Evolutionary conservation across 169 alveolate genomes (phyloP).

Genomic region (Eimeria sp.): DNA sequence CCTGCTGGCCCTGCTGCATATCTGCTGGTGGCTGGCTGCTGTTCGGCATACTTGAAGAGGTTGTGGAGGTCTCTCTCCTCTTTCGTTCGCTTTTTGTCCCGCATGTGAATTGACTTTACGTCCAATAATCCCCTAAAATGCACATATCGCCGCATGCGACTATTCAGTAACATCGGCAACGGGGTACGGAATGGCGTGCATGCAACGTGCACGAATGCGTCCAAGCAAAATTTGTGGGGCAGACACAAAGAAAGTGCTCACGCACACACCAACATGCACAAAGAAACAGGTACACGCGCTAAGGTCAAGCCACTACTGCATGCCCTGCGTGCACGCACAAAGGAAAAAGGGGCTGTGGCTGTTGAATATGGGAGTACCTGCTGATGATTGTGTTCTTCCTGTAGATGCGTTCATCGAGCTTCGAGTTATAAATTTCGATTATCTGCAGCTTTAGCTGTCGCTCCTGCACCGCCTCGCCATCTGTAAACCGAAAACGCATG

Average conservation of each 20-base stretch:
- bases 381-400: conserved; percentile 92
- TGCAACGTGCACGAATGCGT: no score
- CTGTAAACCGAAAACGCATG: conserved; percentile 1
- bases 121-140: conserved; percentile 92
- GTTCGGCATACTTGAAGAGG: conserved; percentile 79
- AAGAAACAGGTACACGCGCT: neutral
- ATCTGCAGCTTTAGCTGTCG: conserved; percentile 83
- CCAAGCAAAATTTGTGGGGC: neutral
- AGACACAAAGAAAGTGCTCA: neutral
- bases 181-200: no score
- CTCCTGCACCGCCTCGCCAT: conserved; percentile 83
- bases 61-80: conserved; percentile 95
- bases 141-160: neutral
- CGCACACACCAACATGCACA: neutral
- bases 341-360: neutral
- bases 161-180: no score
- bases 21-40: neutral
- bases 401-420: conserved; percentile 94
- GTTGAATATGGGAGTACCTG: conserved; percentile 75
- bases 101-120: conserved; percentile 92
- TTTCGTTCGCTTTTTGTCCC: conserved; percentile 93
- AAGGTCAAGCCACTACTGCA: neutral
- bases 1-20: conserved; percentile 22
- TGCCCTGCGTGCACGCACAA: neutral
- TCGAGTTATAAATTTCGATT: conserved; percentile 94